These are phyloP conservation scores for Mortierella sp. DNA, from an alignment of 371 early-diverging fungal species.

Conservation along the genomic window DNA sequence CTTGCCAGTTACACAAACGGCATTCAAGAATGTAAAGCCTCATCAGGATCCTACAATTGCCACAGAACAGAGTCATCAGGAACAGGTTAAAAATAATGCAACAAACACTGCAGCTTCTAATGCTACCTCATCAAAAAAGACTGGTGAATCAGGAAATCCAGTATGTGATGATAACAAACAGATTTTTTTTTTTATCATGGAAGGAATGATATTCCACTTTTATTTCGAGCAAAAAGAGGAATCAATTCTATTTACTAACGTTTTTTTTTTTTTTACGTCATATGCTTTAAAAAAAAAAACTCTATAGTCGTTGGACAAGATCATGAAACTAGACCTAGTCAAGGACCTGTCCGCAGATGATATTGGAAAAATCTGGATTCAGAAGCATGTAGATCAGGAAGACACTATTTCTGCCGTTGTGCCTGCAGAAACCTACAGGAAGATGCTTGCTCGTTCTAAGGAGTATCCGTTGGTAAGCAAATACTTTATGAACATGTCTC, in stretches of 20 bases:
- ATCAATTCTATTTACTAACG: neutral
- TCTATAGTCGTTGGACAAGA: constrained; percentile 77
- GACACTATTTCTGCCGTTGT: constrained; percentile 84
- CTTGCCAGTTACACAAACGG: constrained; percentile 41
- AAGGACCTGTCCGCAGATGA: constrained; percentile 72
- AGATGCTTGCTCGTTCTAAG: constrained; percentile 71
- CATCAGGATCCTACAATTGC: constrained; percentile 8
- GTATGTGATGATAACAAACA: neutral
- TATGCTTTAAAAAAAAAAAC: too few species aligned
- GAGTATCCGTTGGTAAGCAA: constrained; percentile 79
- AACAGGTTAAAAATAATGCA: neutral
- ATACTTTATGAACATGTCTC: neutral
- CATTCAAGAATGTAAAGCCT: constrained; percentile 37
- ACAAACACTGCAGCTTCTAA: neutral
- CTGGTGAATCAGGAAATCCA: constrained; percentile 10
- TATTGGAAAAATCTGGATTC: constrained; percentile 87
- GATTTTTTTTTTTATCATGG: neutral
- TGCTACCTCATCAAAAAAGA: neutral
- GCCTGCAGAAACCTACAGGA: constrained; percentile 77
- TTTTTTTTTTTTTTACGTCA: neutral
- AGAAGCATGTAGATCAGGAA: constrained; percentile 76
- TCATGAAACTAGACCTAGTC: constrained; percentile 82
- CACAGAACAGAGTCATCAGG: neutral
- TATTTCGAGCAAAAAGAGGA: neutral
- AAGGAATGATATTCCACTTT: constrained; percentile 9